phyloP scores from a whole-genome alignment of 805 yeast species.

The Nakazawaea anatomiae region DNA sequence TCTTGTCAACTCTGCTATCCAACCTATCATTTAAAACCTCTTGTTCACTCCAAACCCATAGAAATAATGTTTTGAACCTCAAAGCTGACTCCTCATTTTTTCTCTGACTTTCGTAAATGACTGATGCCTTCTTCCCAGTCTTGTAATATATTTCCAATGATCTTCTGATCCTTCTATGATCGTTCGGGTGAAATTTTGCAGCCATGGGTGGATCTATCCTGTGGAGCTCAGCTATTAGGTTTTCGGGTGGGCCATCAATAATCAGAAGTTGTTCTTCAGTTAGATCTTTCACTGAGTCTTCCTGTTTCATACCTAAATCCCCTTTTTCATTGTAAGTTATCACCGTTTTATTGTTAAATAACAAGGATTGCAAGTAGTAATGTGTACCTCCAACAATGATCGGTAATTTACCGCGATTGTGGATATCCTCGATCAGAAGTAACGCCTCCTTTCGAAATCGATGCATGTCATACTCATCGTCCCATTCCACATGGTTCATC shows the following conservation, averaged over 20 bases:
- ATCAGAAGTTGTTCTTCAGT: slow-evolving; percentile 28
- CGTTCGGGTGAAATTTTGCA: slow-evolving; percentile 87
- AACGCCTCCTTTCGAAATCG: slow-evolving; percentile 71
- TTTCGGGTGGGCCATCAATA: slow-evolving; percentile 50
- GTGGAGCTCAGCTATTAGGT: slow-evolving; percentile 40
- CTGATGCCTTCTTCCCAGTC: slow-evolving; percentile 66
- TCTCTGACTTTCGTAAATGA: slow-evolving; percentile 59
- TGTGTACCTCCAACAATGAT: slow-evolving; percentile 95
- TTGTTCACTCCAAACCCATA: slow-evolving; percentile 78
- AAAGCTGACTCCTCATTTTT: slow-evolving; percentile 37
- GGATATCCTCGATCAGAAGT: slow-evolving; percentile 56
- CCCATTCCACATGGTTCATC: slow-evolving; percentile 79
- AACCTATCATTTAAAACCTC: slow-evolving; percentile 53
- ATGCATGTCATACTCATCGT: slow-evolving; percentile 75
- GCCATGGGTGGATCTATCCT: slow-evolving; percentile 67
- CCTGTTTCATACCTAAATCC: neutral
- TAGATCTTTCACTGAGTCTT: slow-evolving; percentile 9
- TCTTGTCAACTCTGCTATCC: slow-evolving; percentile 75
- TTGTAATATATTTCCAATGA: slow-evolving; percentile 74
- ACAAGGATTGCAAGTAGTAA: slow-evolving; percentile 75
- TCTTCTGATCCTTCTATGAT: slow-evolving; percentile 67
- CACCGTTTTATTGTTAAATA: slow-evolving; percentile 66
- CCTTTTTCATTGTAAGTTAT: slow-evolving; percentile 22
- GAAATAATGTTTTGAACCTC: slow-evolving; percentile 56
- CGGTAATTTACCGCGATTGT: slow-evolving; percentile 65